These are phyloP conservation scores for Periconia digitata DNA, from an alignment of 2,329 filamentous ascomycete species.

Conservation along the genomic window DNA sequence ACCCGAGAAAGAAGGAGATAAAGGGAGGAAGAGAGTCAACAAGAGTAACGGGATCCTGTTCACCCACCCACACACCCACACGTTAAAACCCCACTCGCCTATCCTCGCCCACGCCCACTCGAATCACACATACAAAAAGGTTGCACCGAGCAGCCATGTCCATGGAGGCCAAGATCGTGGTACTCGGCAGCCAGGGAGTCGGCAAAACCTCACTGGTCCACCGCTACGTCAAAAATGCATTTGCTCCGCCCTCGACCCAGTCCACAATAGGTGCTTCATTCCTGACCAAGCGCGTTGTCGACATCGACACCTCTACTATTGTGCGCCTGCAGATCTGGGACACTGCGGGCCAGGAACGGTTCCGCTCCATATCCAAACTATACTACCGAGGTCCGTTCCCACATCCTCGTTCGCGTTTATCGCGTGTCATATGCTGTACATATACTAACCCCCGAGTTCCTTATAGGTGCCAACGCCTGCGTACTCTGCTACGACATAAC, in stretches of 20 bases:
- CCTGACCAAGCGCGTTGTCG: conserved; percentile 67
- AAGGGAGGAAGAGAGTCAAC: no score
- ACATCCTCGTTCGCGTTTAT: neutral
- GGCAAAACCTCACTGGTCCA: conserved; percentile 79
- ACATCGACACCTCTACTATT: conserved; percentile 80
- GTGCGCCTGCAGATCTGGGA: conserved; percentile 97
- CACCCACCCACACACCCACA: no score
- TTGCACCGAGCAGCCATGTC: conserved; percentile 20
- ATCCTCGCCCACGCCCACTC: no score
- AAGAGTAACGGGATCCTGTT: no score
- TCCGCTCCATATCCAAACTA: conserved; percentile 88
- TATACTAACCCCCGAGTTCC: conserved; percentile 3
- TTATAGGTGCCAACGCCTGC: conserved; percentile 78
- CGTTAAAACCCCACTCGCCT: no score
- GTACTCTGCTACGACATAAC: conserved; percentile 96
- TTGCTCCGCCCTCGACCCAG: conserved; percentile 59
- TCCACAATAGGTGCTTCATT: conserved; percentile 56
- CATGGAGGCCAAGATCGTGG: conserved; percentile 79
- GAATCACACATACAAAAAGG: no score
- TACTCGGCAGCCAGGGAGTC: conserved; percentile 77
- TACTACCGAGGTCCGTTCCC: conserved; percentile 71
- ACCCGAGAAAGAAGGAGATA: no score
- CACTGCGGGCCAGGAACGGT: conserved; percentile 92
- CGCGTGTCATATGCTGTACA: neutral
- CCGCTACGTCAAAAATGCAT: conserved; percentile 73